phyloP scores from a whole-genome alignment of 129 eudicot species.

The Heracleum sosnowskyi region DNA sequence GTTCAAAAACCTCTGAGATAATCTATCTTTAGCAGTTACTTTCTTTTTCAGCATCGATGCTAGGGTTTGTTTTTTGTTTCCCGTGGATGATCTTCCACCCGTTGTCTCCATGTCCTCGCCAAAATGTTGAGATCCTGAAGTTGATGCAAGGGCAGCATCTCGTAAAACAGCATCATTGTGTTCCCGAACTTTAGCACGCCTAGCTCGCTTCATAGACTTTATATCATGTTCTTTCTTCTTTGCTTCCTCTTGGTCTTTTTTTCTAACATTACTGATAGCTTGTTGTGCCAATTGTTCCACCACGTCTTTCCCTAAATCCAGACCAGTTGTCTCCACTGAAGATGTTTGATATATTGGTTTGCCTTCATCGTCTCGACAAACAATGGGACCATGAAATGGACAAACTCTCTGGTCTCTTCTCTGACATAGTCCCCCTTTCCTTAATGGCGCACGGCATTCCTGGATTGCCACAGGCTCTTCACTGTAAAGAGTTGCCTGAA shows the following conservation, averaged over 20 bases:
- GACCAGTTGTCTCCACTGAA: slow-evolving; percentile 22
- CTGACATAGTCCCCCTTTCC: slow-evolving; percentile 68
- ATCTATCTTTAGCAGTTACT: slow-evolving; percentile 61
- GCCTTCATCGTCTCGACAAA: slow-evolving; percentile 75
- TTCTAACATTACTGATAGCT: slow-evolving; percentile 75
- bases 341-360: slow-evolving; percentile 28
- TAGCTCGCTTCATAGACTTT: slow-evolving; percentile 63
- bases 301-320: slow-evolving; percentile 21
- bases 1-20: slow-evolving; percentile 50
- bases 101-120: slow-evolving; percentile 31
- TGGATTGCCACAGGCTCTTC: slow-evolving; percentile 67
- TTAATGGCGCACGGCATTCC: slow-evolving; percentile 77
- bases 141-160: slow-evolving; percentile 86
- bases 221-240: slow-evolving; percentile 48
- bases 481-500: slow-evolving; percentile 58
- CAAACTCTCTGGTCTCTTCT: slow-evolving; percentile 72
- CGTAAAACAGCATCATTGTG: slow-evolving; percentile 70
- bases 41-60: slow-evolving; percentile 90
- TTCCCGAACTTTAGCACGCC: slow-evolving; percentile 64
- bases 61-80: slow-evolving; percentile 49
- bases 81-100: slow-evolving; percentile 18
- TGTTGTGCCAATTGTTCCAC: slow-evolving; percentile 48
- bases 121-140: slow-evolving; percentile 50
- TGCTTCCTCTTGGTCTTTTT: slow-evolving; percentile 54
- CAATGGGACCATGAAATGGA: slow-evolving; percentile 84